Evolutionary conservation across 768 basidiomycete species (phyloP).

Genomic region (Cystobasidium tubakii): DNA sequence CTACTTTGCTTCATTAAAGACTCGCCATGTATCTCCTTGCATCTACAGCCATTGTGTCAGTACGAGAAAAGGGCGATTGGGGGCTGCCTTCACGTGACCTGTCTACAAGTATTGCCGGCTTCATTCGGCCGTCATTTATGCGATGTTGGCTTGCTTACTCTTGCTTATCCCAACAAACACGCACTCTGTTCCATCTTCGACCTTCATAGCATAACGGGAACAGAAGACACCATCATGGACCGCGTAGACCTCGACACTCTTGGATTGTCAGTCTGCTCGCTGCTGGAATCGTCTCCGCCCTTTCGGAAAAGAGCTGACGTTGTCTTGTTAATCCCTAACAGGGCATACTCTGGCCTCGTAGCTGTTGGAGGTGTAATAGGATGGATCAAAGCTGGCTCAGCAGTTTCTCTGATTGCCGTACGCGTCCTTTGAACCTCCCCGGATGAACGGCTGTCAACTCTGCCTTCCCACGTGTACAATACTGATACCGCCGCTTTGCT

Average conservation of each 20-base stretch:
- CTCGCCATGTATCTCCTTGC: too few relatives aligned
- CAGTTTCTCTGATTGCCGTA: conserved; percentile 16
- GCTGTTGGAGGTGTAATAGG: conserved; percentile 23
- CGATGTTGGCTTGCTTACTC: too few relatives aligned
- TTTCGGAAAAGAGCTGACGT: conserved; percentile 7
- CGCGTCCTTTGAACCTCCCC: too few relatives aligned
- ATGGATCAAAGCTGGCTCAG: conserved; percentile 20
- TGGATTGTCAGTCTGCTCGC: neutral
- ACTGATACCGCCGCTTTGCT: too few relatives aligned
- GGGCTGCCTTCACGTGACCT: neutral
- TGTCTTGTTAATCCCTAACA: neutral
- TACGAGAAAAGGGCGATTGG: neutral
- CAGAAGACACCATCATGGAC: neutral
- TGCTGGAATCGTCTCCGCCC: neutral
- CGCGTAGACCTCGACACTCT: conserved; percentile 4
- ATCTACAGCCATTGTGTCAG: neutral
- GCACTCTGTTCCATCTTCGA: neutral
- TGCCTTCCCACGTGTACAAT: too few relatives aligned
- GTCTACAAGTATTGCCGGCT: neutral
- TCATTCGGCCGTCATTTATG: neutral
- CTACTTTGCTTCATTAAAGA: too few relatives aligned
- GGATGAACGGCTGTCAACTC: too few relatives aligned
- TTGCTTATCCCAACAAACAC: neutral
- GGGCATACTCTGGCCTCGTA: conserved; percentile 25
- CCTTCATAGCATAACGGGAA: neutral